Evolutionary conservation across 805 yeast species (phyloP).

Genomic region (Myxozyma neotropica): DNA sequence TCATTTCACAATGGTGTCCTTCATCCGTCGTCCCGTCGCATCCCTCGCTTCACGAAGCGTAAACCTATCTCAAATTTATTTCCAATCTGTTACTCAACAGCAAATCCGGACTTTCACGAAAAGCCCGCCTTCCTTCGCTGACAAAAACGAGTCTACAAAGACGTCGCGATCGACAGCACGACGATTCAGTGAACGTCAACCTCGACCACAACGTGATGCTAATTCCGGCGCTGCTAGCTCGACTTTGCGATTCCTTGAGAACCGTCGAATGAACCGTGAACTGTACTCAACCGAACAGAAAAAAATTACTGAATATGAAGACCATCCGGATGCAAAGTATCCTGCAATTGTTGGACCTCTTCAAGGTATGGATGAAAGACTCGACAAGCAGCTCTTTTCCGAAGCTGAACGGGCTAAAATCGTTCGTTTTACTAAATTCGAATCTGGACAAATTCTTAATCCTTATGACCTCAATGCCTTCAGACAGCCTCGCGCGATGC

Average conservation of each 20-base stretch:
- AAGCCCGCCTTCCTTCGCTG: not conserved
- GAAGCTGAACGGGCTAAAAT: not conserved
- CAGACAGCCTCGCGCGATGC: slow-evolving; percentile 26
- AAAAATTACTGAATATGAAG: not conserved
- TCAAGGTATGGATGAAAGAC: not conserved
- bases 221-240: not conserved
- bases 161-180: not conserved
- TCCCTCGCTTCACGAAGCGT: not conserved
- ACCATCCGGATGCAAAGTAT: slow-evolving; percentile 1
- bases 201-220: not conserved
- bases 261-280: not conserved
- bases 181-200: not conserved
- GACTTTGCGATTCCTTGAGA: not conserved
- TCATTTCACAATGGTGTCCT: not conserved
- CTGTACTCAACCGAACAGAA: not conserved
- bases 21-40: not conserved
- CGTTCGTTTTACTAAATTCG: not conserved
- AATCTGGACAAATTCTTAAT: not conserved
- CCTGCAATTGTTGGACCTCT: not conserved
- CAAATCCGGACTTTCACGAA: not conserved
- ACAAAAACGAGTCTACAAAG: not conserved
- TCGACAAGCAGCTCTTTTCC: not conserved
- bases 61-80: not conserved
- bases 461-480: not conserved
- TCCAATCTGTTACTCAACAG: not conserved